phyloP scores from a whole-genome alignment of 2,329 filamentous ascomycete genomes.

The Fusarium cyanostomum region DNA sequence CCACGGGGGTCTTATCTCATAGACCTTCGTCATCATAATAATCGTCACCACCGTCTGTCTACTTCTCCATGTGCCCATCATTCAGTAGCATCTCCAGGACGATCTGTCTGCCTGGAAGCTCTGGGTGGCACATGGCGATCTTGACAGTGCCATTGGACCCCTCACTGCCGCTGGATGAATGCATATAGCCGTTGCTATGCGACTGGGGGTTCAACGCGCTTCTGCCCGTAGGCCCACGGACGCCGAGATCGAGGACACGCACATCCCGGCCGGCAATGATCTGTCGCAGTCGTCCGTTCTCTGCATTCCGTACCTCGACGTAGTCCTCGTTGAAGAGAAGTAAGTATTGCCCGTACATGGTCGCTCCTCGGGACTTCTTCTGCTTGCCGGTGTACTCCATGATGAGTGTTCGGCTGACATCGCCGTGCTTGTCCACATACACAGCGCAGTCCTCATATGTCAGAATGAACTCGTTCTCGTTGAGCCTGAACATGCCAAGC shows the following conservation, averaged over 20 bases:
- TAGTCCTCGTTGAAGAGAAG: constrained; percentile 96
- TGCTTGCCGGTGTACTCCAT: constrained; percentile 98
- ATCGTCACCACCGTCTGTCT: constrained; percentile 6
- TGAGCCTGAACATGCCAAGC: constrained; percentile 95
- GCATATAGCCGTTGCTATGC: constrained; percentile 48
- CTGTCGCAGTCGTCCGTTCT: constrained; percentile 92
- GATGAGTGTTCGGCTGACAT: constrained; percentile 91
- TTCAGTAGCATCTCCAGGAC: constrained; percentile 93
- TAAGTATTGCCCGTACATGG: constrained; percentile 90
- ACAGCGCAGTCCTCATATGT: constrained; percentile 97
- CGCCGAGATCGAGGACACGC: constrained; percentile 86
- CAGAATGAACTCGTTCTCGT: constrained; percentile 90
- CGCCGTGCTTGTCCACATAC: constrained; percentile 97
- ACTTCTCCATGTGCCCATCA: constrained; percentile 74
- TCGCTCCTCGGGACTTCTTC: constrained; percentile 80
- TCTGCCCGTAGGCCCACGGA: constrained; percentile 67
- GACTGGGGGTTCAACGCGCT: constrained; percentile 51
- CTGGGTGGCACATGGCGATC: constrained; percentile 93
- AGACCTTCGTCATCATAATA: constrained; percentile 15
- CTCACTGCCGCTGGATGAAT: constrained; percentile 50
- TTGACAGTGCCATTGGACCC: constrained; percentile 82
- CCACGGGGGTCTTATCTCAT: constrained; percentile 5
- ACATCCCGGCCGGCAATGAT: constrained; percentile 94
- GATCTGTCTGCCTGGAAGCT: constrained; percentile 83
- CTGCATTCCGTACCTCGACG: constrained; percentile 94